These are phyloP conservation scores for Nemania serpens DNA, from an alignment of 2,329 filamentous ascomycete species.

Conservation along the genomic window DNA sequence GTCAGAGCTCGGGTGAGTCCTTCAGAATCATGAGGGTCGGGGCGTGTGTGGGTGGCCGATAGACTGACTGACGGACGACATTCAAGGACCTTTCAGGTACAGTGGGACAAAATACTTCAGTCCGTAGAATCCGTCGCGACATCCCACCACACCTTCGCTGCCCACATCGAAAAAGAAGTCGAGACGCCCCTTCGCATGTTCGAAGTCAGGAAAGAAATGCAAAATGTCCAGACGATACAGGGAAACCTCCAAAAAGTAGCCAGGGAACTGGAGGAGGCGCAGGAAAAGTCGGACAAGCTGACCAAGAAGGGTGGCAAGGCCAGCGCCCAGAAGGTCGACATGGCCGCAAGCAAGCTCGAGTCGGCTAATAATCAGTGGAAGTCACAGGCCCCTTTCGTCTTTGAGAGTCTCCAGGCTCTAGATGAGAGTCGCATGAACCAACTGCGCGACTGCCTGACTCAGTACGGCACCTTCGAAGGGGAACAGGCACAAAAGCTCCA, in stretches of 20 bases:
- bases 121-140: slow-evolving; percentile 80
- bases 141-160: slow-evolving; percentile 80
- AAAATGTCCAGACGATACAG: slow-evolving; percentile 79
- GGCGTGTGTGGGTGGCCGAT: not conserved
- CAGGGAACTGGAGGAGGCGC: slow-evolving; percentile 81
- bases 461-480: slow-evolving; percentile 89
- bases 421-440: slow-evolving; percentile 91
- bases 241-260: slow-evolving; percentile 80
- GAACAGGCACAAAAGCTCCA: slow-evolving; percentile 82
- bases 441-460: slow-evolving; percentile 86
- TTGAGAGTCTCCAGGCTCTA: slow-evolving; percentile 86
- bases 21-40: not conserved
- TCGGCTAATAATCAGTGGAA: slow-evolving; percentile 87
- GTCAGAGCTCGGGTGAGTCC: slow-evolving; percentile 81
- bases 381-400: slow-evolving; percentile 91
- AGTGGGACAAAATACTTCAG: slow-evolving; percentile 86
- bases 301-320: slow-evolving; percentile 77
- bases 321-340: slow-evolving; percentile 76
- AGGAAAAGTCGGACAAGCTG: slow-evolving; percentile 84
- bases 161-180: slow-evolving; percentile 85
- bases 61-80: slow-evolving; percentile 24
- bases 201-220: slow-evolving; percentile 73
- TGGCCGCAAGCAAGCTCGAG: slow-evolving; percentile 73
- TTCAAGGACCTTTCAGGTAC: slow-evolving; percentile 80
- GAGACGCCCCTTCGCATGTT: slow-evolving; percentile 83